Evolutionary conservation across 1,284 basidiomycete species (phyloP).

Genomic region (Termitomyces sp.): DNA sequence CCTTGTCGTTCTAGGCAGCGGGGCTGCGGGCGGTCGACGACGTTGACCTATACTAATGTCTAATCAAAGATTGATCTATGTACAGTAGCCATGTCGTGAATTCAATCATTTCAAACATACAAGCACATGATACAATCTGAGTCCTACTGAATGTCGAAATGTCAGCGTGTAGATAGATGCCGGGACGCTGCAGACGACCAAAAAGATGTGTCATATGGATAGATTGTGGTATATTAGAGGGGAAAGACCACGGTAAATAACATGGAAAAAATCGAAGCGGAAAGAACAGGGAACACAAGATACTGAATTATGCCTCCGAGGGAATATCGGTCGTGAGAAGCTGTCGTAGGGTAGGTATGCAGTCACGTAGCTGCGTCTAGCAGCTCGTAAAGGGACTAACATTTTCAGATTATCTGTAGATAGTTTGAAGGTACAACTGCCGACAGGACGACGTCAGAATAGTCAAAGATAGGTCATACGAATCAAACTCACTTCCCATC

Average conservation of each 20-base stretch:
- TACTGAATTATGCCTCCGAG: constrained; percentile 3
- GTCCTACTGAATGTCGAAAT: constrained; percentile 13
- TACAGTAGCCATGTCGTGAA: constrained; percentile 12
- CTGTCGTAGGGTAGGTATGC: constrained; percentile 11
- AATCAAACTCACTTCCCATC: constrained; percentile 65
- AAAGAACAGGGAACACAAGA: constrained; percentile 1
- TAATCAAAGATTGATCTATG: constrained; percentile 10
- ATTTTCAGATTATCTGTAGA: constrained; percentile 55
- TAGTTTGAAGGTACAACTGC: constrained; percentile 77
- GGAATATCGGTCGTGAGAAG: constrained; percentile 10
- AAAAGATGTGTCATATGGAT: constrained; percentile 8
- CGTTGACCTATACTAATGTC: constrained; percentile 21
- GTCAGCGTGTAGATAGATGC: constrained; percentile 4
- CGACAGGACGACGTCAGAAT: constrained; percentile 16
- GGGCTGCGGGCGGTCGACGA: constrained; percentile 43
- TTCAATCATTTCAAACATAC: constrained; percentile 11
- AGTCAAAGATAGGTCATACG: constrained; percentile 1
- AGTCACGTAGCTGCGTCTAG: constrained; percentile 6
- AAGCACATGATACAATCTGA: constrained; percentile 17
- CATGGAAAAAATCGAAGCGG: constrained; percentile 3
- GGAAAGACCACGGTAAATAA: constrained; percentile 9
- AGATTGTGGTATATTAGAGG: constrained; percentile 14
- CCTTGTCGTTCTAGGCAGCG: constrained; percentile 69
- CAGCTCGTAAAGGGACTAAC: constrained; percentile 1
- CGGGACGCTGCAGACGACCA: constrained; percentile 1